phyloP scores from a whole-genome alignment of 148 eudicot species.

The Vaccinium myrtillus region DNA sequence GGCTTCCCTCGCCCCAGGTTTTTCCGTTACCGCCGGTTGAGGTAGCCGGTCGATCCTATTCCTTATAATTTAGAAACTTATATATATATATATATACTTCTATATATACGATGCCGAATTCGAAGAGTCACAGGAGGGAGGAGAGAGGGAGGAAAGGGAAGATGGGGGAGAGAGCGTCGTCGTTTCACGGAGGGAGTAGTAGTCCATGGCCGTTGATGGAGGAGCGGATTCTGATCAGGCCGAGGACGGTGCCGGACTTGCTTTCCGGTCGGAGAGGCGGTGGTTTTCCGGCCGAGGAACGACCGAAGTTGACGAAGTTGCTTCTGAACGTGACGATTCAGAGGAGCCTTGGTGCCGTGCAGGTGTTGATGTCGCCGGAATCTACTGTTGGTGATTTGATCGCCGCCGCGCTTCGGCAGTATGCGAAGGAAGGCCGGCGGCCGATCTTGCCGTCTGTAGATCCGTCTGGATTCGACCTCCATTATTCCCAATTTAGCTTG shows the following conservation, averaged over 20 bases:
- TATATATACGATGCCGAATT: slow-evolving; percentile 39
- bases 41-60: slow-evolving; percentile 9
- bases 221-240: slow-evolving; percentile 33
- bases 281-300: not conserved
- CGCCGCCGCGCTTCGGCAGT: slow-evolving; percentile 47
- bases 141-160: slow-evolving; percentile 18
- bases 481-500: slow-evolving; percentile 81
- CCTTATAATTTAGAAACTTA: too few relatives aligned
- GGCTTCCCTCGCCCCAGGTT: slow-evolving; percentile 38
- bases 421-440: slow-evolving; percentile 60
- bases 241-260: slow-evolving; percentile 71
- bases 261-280: slow-evolving; percentile 10
- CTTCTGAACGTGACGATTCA: slow-evolving; percentile 67
- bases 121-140: slow-evolving; percentile 34
- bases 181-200: slow-evolving; percentile 43
- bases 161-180: slow-evolving; percentile 41
- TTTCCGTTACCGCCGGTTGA: slow-evolving; percentile 45
- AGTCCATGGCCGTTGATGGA: slow-evolving; percentile 10
- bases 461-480: slow-evolving; percentile 52
- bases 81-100: not conserved
- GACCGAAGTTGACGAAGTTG: slow-evolving; percentile 54
- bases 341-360: slow-evolving; percentile 66
- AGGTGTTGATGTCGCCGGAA: slow-evolving; percentile 56
- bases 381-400: slow-evolving; percentile 62
- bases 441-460: slow-evolving; percentile 34